These are phyloP conservation scores for Coemansia sp. DNA, from an alignment of 192 early-diverging fungal species.

Conservation along the genomic window DNA sequence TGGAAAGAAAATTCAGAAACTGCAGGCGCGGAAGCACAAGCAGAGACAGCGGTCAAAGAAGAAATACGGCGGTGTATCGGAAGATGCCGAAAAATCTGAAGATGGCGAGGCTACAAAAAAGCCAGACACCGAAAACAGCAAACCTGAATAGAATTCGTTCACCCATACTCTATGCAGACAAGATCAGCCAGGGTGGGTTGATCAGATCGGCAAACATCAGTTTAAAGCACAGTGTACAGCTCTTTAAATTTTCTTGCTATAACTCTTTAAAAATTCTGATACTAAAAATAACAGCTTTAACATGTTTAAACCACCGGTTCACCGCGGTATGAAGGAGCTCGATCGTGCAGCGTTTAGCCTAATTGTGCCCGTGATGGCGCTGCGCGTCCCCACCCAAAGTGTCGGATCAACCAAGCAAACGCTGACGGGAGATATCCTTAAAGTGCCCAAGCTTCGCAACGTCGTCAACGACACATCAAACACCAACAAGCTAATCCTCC, in stretches of 20 bases:
- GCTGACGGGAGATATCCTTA: constrained; percentile 53
- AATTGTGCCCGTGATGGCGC: constrained; percentile 59
- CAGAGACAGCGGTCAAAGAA: constrained; percentile 56
- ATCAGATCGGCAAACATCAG: too few relatives aligned
- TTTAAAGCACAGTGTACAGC: too few relatives aligned
- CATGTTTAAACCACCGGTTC: constrained; percentile 57
- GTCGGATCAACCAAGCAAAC: constrained; percentile 54
- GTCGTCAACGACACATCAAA: constrained; percentile 55
- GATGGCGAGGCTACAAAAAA: background rate
- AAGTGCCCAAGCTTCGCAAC: constrained; percentile 63
- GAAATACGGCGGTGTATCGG: constrained; percentile 48
- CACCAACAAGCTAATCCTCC: constrained; percentile 50
- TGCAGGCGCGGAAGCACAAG: constrained; percentile 58
- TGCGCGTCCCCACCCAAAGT: constrained; percentile 62
- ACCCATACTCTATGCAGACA: too few relatives aligned
- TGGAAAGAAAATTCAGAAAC: constrained; percentile 60
- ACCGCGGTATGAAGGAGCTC: constrained; percentile 66
- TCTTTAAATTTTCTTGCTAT: too few relatives aligned
- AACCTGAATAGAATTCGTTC: too few relatives aligned
- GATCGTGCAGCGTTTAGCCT: constrained; percentile 63
- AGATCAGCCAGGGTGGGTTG: too few relatives aligned
- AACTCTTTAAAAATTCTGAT: too few relatives aligned
- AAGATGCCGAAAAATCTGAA: background rate
- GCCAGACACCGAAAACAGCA: too few relatives aligned
- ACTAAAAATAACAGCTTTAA: background rate